Conservation (phyloP, 441 rosid genomes). For the Francoa sonchifolia region DNA sequence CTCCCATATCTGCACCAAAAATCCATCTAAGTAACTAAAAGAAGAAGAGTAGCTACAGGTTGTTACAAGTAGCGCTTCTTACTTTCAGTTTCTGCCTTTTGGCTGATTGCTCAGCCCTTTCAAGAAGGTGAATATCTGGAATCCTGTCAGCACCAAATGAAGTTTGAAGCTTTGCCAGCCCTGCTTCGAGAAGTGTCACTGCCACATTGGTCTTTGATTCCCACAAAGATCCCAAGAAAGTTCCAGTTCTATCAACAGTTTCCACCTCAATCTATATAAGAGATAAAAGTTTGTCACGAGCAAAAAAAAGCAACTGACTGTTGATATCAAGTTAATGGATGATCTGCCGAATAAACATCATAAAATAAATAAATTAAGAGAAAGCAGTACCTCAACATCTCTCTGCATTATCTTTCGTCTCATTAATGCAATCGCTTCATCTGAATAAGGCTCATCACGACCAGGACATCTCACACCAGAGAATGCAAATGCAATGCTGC, state of each 20-base stretch:
- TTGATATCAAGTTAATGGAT: too few species aligned
- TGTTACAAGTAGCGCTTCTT: constrained; percentile 12
- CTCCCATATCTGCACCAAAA: constrained; percentile 69
- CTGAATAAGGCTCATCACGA: constrained; percentile 78
- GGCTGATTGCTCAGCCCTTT: constrained; percentile 79
- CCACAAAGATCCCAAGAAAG: constrained; percentile 95
- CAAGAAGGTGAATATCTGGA: constrained; percentile 72
- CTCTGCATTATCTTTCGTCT: constrained; percentile 94
- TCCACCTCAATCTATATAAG: constrained; percentile 69
- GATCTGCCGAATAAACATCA: too few species aligned
- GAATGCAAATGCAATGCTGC: constrained; percentile 91
- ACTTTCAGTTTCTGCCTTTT: constrained; percentile 80
- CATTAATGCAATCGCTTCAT: constrained; percentile 90
- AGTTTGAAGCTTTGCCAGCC: constrained; percentile 80
- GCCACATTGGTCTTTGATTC: constrained; percentile 70
- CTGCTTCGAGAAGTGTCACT: constrained; percentile 71
- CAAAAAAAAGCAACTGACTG: constrained; percentile 10
- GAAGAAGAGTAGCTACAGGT: background rate
- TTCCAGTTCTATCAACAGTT: constrained; percentile 87
- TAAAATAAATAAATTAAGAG: constrained; percentile 1
- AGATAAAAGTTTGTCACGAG: constrained; percentile 7
- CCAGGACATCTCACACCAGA: constrained; percentile 99
- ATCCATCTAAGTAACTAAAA: constrained; percentile 3
- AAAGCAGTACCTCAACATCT: constrained; percentile 69
- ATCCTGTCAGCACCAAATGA: constrained; percentile 77